Evolutionary conservation across 2,329 filamentous ascomycete species (phyloP).

Genomic region (Didymella sp.): DNA sequence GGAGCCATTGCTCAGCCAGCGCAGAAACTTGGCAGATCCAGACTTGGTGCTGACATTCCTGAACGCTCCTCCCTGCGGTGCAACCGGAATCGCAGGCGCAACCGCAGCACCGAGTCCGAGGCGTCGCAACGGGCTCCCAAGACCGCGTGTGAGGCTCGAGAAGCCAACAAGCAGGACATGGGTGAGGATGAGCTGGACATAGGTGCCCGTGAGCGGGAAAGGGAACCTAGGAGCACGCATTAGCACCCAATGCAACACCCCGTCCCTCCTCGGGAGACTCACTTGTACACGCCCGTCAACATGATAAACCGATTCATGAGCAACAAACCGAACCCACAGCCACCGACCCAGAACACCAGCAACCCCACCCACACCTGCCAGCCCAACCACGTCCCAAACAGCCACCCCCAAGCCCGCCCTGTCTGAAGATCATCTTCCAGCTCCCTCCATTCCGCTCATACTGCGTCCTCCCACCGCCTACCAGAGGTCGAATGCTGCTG

Average conservation of each 20-base stretch:
- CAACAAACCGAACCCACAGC: slow-evolving; percentile 56
- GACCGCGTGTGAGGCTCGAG: slow-evolving; percentile 57
- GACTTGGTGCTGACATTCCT: slow-evolving; percentile 35
- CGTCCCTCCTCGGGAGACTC: slow-evolving; percentile 6
- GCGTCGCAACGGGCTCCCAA: slow-evolving; percentile 52
- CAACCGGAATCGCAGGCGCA: slow-evolving; percentile 51
- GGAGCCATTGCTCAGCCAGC: slow-evolving; percentile 51
- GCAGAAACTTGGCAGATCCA: slow-evolving; percentile 37
- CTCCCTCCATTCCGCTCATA: slow-evolving; percentile 36
- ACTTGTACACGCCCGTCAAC: slow-evolving; percentile 57
- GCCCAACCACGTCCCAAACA: slow-evolving; percentile 56
- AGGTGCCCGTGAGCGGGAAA: slow-evolving; percentile 60
- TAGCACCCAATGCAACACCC: slow-evolving; percentile 17
- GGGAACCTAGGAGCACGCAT: slow-evolving; percentile 53
- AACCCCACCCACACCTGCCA: slow-evolving; percentile 59
- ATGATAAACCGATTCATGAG: slow-evolving; percentile 62
- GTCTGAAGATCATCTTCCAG: slow-evolving; percentile 47
- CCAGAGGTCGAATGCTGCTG: slow-evolving; percentile 49
- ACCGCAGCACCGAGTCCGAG: slow-evolving; percentile 55
- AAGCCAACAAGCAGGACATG: slow-evolving; percentile 57
- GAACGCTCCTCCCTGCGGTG: slow-evolving; percentile 42
- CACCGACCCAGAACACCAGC: slow-evolving; percentile 58
- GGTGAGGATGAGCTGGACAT: slow-evolving; percentile 59
- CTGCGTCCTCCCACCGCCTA: slow-evolving; percentile 32
- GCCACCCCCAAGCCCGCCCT: slow-evolving; percentile 57